A percentile compares a stretch with the other conserved stretches of the same genome.
Evolutionary conservation across 257 asterid species (phyloP).

Genomic region (Nicotiana attenuata): DNA sequence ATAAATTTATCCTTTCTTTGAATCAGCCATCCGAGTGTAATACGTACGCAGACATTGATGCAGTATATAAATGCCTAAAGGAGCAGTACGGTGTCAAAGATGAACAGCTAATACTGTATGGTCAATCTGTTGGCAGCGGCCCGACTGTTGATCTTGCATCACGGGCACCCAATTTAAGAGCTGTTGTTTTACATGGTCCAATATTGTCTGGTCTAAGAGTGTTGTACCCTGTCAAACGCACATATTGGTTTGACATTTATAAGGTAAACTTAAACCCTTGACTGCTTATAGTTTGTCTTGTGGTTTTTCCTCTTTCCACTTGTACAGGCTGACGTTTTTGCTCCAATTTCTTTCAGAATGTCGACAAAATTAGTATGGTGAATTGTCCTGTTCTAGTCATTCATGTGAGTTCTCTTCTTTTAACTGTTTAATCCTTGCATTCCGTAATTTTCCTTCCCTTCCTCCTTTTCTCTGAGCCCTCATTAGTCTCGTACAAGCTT

Average conservation of each 20-base stretch:
- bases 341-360: conserved; percentile 59
- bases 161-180: conserved; percentile 78
- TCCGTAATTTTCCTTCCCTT: background rate
- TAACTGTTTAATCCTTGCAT: background rate
- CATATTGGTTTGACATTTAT: conserved; percentile 97
- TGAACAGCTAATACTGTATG: conserved; percentile 84
- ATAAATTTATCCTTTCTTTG: conserved; percentile 37
- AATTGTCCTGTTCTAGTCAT: conserved; percentile 91
- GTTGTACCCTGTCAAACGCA: conserved; percentile 85
- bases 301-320: background rate
- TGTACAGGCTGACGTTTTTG: background rate
- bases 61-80: conserved; percentile 94
- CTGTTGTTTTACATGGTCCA: conserved; percentile 94
- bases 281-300: no score
- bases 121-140: conserved; percentile 99
- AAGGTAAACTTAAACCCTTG: conserved; percentile 44
- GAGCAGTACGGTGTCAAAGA: conserved; percentile 91
- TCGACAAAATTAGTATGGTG: conserved; percentile 82
- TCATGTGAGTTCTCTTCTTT: conserved; percentile 63
- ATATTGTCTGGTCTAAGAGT: conserved; percentile 95
- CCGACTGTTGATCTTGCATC: conserved; percentile 97
- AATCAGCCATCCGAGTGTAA: conserved; percentile 96
- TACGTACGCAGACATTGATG: conserved; percentile 97
- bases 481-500: background rate
- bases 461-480: background rate